Base-by-base conservation (phyloP, 345 rosid genomes). In the Rhodamnia rubescens region DNA sequence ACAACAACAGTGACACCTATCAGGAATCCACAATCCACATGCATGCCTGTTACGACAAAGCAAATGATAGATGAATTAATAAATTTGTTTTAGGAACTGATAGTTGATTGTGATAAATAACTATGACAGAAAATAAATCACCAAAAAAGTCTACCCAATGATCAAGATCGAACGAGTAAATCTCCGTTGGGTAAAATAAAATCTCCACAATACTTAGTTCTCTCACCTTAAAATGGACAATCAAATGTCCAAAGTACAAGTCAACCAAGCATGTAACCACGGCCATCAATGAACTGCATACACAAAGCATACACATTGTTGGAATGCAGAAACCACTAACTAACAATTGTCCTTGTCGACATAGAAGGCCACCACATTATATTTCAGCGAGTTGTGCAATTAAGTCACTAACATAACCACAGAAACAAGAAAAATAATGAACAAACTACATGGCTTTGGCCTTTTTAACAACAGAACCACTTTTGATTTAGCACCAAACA, bases 261-360 rank as follows among this genome's bases (percentile, higher is more conserved):
- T 98, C 98, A 53, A 89, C 86, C 88, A 92, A 85, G 90, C 95
- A 93, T 78, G 95, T 94, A 53, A 95, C 95, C 2, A 88, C 87
- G 36, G 98, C 96, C 96, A 94, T 94, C 89, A 89, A 86, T 75
- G 99, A 91, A 88, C 96, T 95, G 85, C 91, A 94, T 44, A 32
- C 57, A 50, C 11, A 50, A 50, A 50, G 11, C 80, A 29, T 29
- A 26, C 5, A 6, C 83, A 11, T 57, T 44, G 6, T 53, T 32
- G 52, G 22, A 29, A n/a, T 84, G 29, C 81, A 1, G 6, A 61
- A 58, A 13, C 80, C 16, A 26, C 15, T 16, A 29, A 13, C 22
- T 11, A 32, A 50, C 11, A 59, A 59, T 59, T 6, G 8, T 59
- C 32, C 69, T 59, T n/a, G 2, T n/a, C 18, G 1, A n/a, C 29